Evolutionary conservation across 73 alveolate species (phyloP).

Genomic region (Breviolum minutum): DNA sequence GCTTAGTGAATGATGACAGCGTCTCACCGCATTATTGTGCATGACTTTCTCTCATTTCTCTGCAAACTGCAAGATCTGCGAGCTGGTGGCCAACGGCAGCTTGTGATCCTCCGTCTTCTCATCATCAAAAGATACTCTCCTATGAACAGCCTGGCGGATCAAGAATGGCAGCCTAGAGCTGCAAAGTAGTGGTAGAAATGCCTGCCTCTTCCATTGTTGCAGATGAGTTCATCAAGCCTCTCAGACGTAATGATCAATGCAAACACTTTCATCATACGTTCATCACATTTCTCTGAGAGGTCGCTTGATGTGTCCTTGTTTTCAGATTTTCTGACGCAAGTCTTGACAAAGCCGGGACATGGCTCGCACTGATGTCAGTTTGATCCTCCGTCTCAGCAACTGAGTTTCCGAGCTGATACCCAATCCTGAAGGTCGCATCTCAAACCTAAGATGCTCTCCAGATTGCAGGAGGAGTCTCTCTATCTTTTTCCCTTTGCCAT

Average conservation of each 20-base stretch:
- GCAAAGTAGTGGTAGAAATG: not conserved
- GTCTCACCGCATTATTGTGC: not conserved
- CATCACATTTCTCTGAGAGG: no score
- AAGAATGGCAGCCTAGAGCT: not conserved
- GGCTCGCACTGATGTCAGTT: no score
- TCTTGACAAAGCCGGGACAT: not conserved
- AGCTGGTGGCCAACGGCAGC: constrained; percentile 4
- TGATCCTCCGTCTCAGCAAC: no score
- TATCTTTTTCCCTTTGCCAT: no score
- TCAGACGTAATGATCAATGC: no score
- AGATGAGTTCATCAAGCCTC: not conserved
- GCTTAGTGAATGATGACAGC: not conserved
- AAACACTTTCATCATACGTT: no score
- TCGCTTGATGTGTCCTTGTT: not conserved
- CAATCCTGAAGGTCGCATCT: not conserved
- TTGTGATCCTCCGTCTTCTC: not conserved
- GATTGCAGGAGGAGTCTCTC: no score
- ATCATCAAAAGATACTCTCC: not conserved
- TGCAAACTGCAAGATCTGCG: not conserved
- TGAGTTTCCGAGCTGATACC: not conserved
- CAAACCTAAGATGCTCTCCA: not conserved
- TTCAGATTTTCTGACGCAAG: no score
- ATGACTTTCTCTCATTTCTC: not conserved
- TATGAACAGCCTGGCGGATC: not conserved
- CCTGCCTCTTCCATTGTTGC: not conserved